Conservation (phyloP, 805 yeast species). For the Maudiozyma barnettii region DNA sequence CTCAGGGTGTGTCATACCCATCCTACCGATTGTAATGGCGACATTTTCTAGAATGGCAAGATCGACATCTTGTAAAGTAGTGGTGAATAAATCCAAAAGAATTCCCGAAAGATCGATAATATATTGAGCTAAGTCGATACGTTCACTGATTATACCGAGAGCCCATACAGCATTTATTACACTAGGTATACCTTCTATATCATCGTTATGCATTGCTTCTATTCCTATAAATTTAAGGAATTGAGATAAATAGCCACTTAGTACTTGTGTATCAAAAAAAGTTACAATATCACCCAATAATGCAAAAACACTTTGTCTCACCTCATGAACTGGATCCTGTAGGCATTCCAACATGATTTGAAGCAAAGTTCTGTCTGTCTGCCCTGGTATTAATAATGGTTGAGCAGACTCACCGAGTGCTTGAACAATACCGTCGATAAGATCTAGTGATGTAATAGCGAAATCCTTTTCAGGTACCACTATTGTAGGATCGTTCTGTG, state of each 20-base stretch:
- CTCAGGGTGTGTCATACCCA: slow-evolving; percentile 58
- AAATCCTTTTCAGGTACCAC: slow-evolving; percentile 85
- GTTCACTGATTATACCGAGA: slow-evolving; percentile 73
- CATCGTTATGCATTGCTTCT: slow-evolving; percentile 45
- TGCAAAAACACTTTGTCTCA: slow-evolving; percentile 89
- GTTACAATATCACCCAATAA: slow-evolving; percentile 81
- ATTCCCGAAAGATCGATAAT: slow-evolving; percentile 24
- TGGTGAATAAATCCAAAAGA: slow-evolving; percentile 22
- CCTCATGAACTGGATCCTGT: slow-evolving; percentile 71
- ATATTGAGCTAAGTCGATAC: slow-evolving; percentile 29
- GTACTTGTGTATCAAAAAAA: slow-evolving; percentile 33
- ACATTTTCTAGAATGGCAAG: slow-evolving; percentile 70
- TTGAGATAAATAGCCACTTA: slow-evolving; percentile 31
- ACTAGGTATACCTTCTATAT: slow-evolving; percentile 26
- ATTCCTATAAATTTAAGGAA: slow-evolving; percentile 58
- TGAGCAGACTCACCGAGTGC: slow-evolving; percentile 63
- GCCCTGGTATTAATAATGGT: slow-evolving; percentile 31
- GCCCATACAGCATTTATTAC: slow-evolving; percentile 81
- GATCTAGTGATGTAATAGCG: slow-evolving; percentile 77
- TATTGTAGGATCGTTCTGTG: slow-evolving; percentile 54
- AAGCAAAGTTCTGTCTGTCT: slow-evolving; percentile 37
- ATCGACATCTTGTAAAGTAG: slow-evolving; percentile 19
- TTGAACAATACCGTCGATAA: slow-evolving; percentile 87
- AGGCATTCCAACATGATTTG: slow-evolving; percentile 58
- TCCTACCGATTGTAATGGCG: slow-evolving; percentile 80